Conservation (phyloP, 108 stramenopile genomes). For the Cyclostephanos tholiformis region DNA sequence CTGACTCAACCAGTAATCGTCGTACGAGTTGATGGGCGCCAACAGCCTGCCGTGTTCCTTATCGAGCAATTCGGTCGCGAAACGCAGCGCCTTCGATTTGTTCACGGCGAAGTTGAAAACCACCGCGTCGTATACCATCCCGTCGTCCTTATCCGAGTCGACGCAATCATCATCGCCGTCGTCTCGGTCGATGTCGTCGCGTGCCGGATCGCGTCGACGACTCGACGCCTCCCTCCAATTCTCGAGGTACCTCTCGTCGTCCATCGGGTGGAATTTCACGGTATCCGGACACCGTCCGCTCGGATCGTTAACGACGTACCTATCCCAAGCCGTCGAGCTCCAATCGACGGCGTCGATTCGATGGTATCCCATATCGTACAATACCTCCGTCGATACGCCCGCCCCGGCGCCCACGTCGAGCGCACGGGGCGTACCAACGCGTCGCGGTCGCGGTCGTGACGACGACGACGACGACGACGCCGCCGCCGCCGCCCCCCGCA, state of each 20-base stretch:
- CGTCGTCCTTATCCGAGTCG: conserved; percentile 14
- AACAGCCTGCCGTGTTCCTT: conserved; percentile 59
- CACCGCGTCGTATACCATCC: conserved; percentile 62
- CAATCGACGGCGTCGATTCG: conserved; percentile 85
- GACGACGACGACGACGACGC: conserved; percentile 19
- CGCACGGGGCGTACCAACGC: conserved; percentile 27
- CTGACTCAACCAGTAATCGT: conserved; percentile 89
- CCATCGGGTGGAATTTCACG: conserved; percentile 73
- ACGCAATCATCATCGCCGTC: no score
- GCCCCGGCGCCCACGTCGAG: conserved; percentile 88
- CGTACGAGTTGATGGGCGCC: conserved; percentile 77
- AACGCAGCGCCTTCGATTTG: conserved; percentile 64
- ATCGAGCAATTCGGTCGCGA: conserved; percentile 62
- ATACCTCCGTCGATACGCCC: conserved; percentile 77
- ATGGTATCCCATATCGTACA: conserved; percentile 72
- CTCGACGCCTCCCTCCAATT: conserved; percentile 4
- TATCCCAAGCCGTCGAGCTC: conserved; percentile 75
- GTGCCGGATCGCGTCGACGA: neutral
- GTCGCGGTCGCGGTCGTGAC: no score
- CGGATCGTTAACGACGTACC: conserved; percentile 65
- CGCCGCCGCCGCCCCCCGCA: conserved; percentile 21
- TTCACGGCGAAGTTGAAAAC: conserved; percentile 89
- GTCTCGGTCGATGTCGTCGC: conserved; percentile 18
- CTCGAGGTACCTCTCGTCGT: conserved; percentile 78
- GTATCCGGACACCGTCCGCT: conserved; percentile 54